These are phyloP conservation scores for Eucalyptus microcorys DNA, from an alignment of 345 rosid genomes.

Conservation along the genomic window DNA sequence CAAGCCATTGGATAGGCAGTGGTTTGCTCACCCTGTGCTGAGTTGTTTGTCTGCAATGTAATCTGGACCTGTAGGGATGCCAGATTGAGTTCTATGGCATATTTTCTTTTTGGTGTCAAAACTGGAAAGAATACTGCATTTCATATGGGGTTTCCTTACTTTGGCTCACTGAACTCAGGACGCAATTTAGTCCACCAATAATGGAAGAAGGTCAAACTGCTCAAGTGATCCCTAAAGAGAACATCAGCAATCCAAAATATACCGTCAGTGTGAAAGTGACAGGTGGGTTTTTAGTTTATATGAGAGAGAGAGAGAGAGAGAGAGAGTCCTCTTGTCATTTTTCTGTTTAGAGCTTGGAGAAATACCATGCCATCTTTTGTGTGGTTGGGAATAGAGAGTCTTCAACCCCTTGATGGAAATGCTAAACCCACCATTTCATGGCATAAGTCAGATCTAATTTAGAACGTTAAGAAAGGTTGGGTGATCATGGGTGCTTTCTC, in stretches of 20 bases:
- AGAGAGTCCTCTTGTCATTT: neutral
- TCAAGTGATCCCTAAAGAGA: neutral
- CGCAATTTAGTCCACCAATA: neutral
- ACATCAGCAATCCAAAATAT: neutral
- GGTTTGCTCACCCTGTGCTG: neutral
- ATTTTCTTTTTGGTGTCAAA: neutral
- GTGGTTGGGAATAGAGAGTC: neutral
- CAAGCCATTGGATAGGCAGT: neutral
- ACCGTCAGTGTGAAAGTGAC: neutral
- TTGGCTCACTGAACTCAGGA: neutral
- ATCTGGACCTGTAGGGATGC: neutral
- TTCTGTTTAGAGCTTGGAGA: neutral
- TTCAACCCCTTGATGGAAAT: neutral
- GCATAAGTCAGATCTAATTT: neutral
- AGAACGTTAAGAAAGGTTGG: neutral
- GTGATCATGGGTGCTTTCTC: neutral
- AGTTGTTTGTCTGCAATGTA: neutral
- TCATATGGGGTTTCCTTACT: neutral
- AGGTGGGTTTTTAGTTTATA: neutral
- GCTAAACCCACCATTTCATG: neutral
- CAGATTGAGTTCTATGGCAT: neutral
- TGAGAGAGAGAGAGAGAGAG: neutral
- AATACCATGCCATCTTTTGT: neutral
- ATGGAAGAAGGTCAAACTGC: neutral
- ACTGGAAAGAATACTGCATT: neutral